These are phyloP conservation scores for Strobilomyces echinocephalus DNA, from an alignment of 768 basidiomycete species.

Conservation along the genomic window DNA sequence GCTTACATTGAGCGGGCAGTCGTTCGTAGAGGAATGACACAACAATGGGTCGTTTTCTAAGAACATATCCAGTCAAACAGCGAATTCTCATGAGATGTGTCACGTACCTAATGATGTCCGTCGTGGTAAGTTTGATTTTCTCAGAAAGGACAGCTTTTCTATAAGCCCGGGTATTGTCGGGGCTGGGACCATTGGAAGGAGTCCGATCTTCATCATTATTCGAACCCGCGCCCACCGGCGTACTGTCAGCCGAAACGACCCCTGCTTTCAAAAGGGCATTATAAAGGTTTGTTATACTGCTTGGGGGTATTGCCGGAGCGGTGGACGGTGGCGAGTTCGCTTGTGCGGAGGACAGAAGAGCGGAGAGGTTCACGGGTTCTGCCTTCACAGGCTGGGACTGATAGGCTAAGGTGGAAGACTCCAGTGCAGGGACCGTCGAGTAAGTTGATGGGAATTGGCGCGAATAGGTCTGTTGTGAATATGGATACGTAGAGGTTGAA, in stretches of 20 bases:
- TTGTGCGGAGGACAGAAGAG: conserved; percentile 26
- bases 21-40: conserved; percentile 68
- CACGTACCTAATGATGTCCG: conserved; percentile 69
- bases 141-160: conserved; percentile 55
- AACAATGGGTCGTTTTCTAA: conserved; percentile 48
- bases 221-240: conserved; percentile 47
- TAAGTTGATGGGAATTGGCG: conserved; percentile 29
- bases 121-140: conserved; percentile 54
- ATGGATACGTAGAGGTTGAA: conserved; percentile 25
- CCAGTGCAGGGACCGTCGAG: conserved; percentile 30
- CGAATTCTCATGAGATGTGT: not conserved
- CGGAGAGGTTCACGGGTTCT: conserved; percentile 29
- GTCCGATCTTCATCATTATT: conserved; percentile 25
- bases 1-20: conserved; percentile 82
- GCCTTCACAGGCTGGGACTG: conserved; percentile 23
- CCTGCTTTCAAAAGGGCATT: conserved; percentile 77
- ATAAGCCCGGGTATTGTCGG: conserved; percentile 54
- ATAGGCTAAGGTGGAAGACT: conserved; percentile 26
- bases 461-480: conserved; percentile 30
- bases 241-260: conserved; percentile 54
- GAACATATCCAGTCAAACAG: conserved; percentile 17
- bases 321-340: conserved; percentile 22
- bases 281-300: conserved; percentile 54
- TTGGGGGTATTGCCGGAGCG: conserved; percentile 20
- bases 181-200: conserved; percentile 33